These are phyloP conservation scores for Microcyclospora tardicrescens DNA, from an alignment of 2,329 filamentous ascomycete species.

Conservation along the genomic window DNA sequence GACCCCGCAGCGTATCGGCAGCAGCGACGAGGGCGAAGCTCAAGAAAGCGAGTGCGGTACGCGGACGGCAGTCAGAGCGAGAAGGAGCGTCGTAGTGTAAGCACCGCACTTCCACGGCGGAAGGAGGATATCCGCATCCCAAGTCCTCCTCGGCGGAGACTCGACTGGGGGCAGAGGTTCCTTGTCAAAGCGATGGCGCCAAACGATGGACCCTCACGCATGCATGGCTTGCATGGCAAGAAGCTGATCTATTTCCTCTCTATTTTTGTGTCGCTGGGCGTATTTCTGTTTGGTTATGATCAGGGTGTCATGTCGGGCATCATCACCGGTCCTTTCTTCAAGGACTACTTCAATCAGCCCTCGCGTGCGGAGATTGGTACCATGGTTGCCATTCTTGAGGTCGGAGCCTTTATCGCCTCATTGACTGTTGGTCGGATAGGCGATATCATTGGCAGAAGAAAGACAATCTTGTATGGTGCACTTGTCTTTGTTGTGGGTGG, in stretches of 20 bases:
- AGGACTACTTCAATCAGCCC: slow-evolving; percentile 83
- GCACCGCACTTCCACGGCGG: slow-evolving; percentile 35
- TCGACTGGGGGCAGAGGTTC: slow-evolving; percentile 54
- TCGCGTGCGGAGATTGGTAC: slow-evolving; percentile 79
- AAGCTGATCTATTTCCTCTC: slow-evolving; percentile 62
- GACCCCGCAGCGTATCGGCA: slow-evolving; percentile 32
- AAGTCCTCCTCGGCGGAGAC: slow-evolving; percentile 47
- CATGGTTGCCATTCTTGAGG: slow-evolving; percentile 93
- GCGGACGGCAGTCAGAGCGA: slow-evolving; percentile 24
- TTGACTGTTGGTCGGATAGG: slow-evolving; percentile 76
- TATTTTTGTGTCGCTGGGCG: slow-evolving; percentile 44
- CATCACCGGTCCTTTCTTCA: slow-evolving; percentile 69
- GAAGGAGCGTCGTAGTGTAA: slow-evolving; percentile 24
- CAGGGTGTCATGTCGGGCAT: slow-evolving; percentile 72
- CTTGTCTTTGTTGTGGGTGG: slow-evolving; percentile 77
- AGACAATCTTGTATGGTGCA: slow-evolving; percentile 86
- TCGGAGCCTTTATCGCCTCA: slow-evolving; percentile 85
- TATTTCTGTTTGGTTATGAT: slow-evolving; percentile 78
- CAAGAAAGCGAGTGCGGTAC: slow-evolving; percentile 59
- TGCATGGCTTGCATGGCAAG: slow-evolving; percentile 90
- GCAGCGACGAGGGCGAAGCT: slow-evolving; percentile 16
- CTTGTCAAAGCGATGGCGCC: slow-evolving; percentile 68
- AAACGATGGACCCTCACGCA: slow-evolving; percentile 54
- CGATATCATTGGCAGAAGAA: slow-evolving; percentile 78
- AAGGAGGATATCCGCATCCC: slow-evolving; percentile 74